These are phyloP conservation scores for Nelumbo lutea DNA, from an alignment of 164 flowering plant species.

Conservation along the genomic window DNA sequence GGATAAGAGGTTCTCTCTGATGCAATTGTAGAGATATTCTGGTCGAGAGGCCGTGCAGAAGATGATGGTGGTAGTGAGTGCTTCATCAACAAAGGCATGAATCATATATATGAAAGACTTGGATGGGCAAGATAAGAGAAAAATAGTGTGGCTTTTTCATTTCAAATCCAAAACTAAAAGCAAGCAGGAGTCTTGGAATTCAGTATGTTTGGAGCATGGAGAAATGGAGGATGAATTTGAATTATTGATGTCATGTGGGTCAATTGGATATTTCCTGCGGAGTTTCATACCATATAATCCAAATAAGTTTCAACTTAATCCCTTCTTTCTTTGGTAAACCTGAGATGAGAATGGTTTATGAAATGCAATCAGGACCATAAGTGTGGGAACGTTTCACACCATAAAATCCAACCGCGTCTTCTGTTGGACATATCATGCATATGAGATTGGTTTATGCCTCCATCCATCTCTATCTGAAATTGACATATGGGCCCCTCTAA, in stretches of 20 bases:
- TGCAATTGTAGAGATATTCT: constrained; percentile 25
- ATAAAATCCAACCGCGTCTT: background rate
- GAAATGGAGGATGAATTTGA: background rate
- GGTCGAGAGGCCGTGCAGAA: background rate
- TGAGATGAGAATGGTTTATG: background rate
- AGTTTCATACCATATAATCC: background rate
- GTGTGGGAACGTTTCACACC: background rate
- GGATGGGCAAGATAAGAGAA: background rate
- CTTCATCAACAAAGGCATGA: background rate
- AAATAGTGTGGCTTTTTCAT: background rate
- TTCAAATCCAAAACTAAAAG: background rate
- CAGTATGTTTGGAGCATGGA: background rate
- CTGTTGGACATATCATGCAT: no score
- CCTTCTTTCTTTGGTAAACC: background rate
- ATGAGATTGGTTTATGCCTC: background rate
- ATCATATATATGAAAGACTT: background rate
- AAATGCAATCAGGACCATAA: background rate
- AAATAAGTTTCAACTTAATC: background rate
- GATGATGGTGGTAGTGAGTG: background rate
- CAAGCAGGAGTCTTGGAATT: background rate
- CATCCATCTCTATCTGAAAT: background rate
- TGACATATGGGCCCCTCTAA: background rate
- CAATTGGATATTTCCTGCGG: background rate
- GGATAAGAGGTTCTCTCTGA: constrained; percentile 36
- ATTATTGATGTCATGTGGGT: background rate